Evolutionary conservation across 2,329 filamentous ascomycete species (phyloP).

Genomic region (Orbilia brochopaga): DNA sequence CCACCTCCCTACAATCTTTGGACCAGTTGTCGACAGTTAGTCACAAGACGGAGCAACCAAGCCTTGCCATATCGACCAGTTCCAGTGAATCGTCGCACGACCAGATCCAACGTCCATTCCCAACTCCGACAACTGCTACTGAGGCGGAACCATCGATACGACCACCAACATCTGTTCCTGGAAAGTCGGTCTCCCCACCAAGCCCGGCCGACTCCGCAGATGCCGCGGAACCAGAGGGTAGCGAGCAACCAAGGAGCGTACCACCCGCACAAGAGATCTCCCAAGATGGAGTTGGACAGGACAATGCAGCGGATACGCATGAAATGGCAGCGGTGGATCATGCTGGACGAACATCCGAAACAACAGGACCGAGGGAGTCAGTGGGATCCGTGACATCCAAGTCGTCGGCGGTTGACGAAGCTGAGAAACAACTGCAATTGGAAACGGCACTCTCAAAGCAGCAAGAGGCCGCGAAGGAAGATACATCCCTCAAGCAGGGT

Average conservation of each 20-base stretch:
- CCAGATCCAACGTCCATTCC: constrained; percentile 38
- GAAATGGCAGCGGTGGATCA: constrained; percentile 6
- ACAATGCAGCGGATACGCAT: constrained; percentile 10
- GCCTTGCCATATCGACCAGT: constrained; percentile 45
- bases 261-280: not conserved
- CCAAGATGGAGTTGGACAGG: constrained; percentile 14
- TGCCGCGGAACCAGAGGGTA: not conserved
- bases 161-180: constrained; percentile 20
- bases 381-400: constrained; percentile 10
- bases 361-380: not conserved
- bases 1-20: constrained; percentile 25
- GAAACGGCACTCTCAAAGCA: constrained; percentile 48
- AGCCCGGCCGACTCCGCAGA: constrained; percentile 41
- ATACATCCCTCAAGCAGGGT: not conserved
- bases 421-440: constrained; percentile 47
- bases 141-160: constrained; percentile 24
- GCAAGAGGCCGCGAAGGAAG: constrained; percentile 15
- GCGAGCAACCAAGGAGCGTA: not conserved
- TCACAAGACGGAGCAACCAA: constrained; percentile 43
- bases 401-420: constrained; percentile 29
- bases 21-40: not conserved
- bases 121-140: constrained; percentile 45
- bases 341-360: not conserved
- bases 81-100: constrained; percentile 23
- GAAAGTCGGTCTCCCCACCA: constrained; percentile 38